Evolutionary conservation across 306 rosid genomes (phyloP), one percentile per base, ranked within the genome.

Genomic region (Mimosa pudica): DNA sequence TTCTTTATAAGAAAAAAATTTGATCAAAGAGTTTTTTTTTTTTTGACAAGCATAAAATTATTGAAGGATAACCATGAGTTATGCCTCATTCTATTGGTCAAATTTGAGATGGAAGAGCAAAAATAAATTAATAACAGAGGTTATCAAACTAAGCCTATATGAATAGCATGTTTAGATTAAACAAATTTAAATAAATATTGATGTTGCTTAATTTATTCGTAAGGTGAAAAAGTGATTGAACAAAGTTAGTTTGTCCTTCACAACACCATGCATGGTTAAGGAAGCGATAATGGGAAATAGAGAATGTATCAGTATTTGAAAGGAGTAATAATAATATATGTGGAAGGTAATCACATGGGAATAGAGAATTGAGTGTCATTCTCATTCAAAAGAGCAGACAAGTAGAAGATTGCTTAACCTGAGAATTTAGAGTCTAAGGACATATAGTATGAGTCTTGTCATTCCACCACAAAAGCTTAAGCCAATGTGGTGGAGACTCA

Each of bases 321-420:
- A 60, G 11, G 32, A 62, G 68, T 11, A 30, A 30, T 10, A 10
- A 6, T 3, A 30, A 9, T 24, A 60, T 24, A 48, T 46, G 10
- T 75, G 72, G 17, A 57, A 57, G 8, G 63, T n/a, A 8, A 70
- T 82, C 86, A 63, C 78, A 18, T 84, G 83, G 54, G 48, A 84
- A 74, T 73, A 71, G 13, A 83, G 63, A 2, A 18, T 49, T 2
- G 12, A 20, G 41, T 52, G 17, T 86, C 60, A 51, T 62, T 52
- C 49, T 78, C 79, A 78, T 83, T 78, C 83, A 51, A 57, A 64
- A 60, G 77, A 48, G 65, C 71, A 77, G 18, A 78, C 12, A 74
- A 24, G 70, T 54, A 55, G 42, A 62, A 32, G 18, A 62, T 62
- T 11, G n/a, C 42, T 57, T 24, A 24, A 24, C 1, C 0, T 24